Base-by-base conservation (phyloP, 2,329 filamentous ascomycete genomes). In the Diaporthe ampelina region DNA sequence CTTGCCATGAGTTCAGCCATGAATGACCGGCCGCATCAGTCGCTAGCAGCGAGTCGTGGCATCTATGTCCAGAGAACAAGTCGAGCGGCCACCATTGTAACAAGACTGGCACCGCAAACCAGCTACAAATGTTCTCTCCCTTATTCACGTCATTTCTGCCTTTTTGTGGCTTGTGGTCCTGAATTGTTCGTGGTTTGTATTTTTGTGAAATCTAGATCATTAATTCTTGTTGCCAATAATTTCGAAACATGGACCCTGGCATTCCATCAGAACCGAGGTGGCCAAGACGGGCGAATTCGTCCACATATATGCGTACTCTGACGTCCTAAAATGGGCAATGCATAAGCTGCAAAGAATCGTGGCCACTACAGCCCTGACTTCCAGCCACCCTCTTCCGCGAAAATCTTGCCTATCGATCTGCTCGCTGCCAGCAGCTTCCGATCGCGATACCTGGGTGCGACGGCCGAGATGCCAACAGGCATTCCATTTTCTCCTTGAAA, bases 401-500 rank as follows among this genome's bases (percentile, higher is more conserved):
- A 87, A 0, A 86, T 77, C 9, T 79, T 76, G 1, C 83, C 85
- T 5, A 87, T 83, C 50, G 79, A 79, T 59, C 83, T 82, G 0
- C 82, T 82, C 1, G 84, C 83, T 19, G 78, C 76, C 40, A 89
- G 77, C 35, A 88, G 77, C 72, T 82, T 83, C 57, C 81, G 79
- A 76, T 89, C 87, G 6, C 79, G 76, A 75, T 86, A 89, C 29
- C 87, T 80, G 1, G 85, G 82, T 0, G 83, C 84, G 0, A 90
- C 86, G 1, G 90, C 78, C 0, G 88, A 89, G 26, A 91, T 77
- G 0, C 92, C 91, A 50, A 93, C 85, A 0, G 91, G 92, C 85
- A 93, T 81, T 0, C 84, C 86, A 74, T 88, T 85, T 40, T 84
- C 83, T 0, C 91, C 91, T 45, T 84, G 81, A 76, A 93, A 93